These are phyloP conservation scores for Diaporthe velutina DNA, from an alignment of 2,329 filamentous ascomycete species.

Conservation along the genomic window DNA sequence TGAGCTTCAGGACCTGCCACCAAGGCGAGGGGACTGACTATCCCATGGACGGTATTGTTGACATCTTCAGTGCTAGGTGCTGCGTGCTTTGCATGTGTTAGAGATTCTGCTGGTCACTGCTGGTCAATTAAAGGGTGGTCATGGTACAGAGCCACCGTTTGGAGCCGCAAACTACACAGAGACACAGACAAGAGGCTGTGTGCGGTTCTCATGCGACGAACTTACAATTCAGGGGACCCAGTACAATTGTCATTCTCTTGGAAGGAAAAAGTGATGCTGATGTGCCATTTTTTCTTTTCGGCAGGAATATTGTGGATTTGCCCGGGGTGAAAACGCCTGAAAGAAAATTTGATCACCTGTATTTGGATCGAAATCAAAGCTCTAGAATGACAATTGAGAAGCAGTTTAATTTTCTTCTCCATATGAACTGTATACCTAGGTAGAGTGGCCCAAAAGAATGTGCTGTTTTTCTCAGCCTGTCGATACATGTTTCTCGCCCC, in stretches of 20 bases:
- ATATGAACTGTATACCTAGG: no score
- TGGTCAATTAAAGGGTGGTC: background rate
- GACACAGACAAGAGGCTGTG: background rate
- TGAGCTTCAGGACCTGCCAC: background rate
- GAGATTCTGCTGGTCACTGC: rapidly evolving
- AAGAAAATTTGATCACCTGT: no score
- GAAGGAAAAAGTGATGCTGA: background rate
- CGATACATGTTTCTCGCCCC: no score
- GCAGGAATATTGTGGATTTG: no score
- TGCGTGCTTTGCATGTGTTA: background rate
- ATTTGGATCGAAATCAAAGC: no score
- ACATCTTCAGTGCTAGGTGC: no score
- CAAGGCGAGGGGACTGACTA: background rate
- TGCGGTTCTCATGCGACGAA: background rate
- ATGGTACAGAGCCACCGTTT: background rate
- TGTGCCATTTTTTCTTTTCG: background rate
- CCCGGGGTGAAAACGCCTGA: no score
- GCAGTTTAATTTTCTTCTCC: no score
- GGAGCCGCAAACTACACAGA: background rate
- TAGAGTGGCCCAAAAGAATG: no score
- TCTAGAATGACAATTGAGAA: no score
- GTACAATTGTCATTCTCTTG: background rate
- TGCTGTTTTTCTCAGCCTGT: no score
- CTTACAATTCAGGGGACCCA: background rate
- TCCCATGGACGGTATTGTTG: background rate